These are phyloP conservation scores for Artomyces pyxidatus DNA, from an alignment of 768 basidiomycete genomes.

Conservation along the genomic window DNA sequence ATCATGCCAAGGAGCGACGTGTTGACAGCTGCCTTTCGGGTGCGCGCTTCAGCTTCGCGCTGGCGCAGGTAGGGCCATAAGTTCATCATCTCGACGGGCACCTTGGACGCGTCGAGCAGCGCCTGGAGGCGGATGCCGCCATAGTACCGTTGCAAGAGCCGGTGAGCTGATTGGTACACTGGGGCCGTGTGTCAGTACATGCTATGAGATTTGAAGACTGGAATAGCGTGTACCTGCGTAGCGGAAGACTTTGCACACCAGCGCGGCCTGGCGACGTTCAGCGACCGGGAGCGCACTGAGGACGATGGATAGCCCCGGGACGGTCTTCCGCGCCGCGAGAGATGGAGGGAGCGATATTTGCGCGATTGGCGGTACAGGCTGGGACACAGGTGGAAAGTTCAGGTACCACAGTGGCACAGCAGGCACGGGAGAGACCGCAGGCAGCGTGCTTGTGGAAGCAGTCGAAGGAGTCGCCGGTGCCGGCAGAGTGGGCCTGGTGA, in stretches of 20 bases:
- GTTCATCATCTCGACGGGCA: conserved; percentile 41
- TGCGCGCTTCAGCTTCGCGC: conserved; percentile 36
- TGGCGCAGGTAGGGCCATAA: conserved; percentile 65
- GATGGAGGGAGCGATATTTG: conserved; percentile 50
- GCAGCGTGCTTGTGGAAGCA: neutral
- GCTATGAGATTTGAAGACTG: neutral
- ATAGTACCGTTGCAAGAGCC: conserved; percentile 39
- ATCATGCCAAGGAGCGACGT: conserved; percentile 42
- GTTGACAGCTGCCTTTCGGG: conserved; percentile 32
- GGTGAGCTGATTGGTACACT: conserved; percentile 59
- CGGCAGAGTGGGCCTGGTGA: conserved; percentile 13
- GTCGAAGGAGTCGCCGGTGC: neutral
- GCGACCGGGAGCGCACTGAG: conserved; percentile 37
- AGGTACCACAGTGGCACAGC: conserved; percentile 19
- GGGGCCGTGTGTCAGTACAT: conserved; percentile 3
- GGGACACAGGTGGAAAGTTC: conserved; percentile 26
- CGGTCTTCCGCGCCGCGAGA: conserved; percentile 48
- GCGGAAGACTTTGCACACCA: conserved; percentile 53
- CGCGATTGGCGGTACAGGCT: conserved; percentile 31
- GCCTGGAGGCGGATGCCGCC: conserved; percentile 39
- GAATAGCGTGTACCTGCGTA: conserved; percentile 44
- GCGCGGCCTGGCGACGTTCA: conserved; percentile 38
- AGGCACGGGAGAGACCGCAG: neutral
- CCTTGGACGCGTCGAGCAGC: conserved; percentile 27
- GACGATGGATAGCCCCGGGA: conserved; percentile 43